Conservation (phyloP, 495 filamentous ascomycete species). For the Aspergillus kassunensis region DNA sequence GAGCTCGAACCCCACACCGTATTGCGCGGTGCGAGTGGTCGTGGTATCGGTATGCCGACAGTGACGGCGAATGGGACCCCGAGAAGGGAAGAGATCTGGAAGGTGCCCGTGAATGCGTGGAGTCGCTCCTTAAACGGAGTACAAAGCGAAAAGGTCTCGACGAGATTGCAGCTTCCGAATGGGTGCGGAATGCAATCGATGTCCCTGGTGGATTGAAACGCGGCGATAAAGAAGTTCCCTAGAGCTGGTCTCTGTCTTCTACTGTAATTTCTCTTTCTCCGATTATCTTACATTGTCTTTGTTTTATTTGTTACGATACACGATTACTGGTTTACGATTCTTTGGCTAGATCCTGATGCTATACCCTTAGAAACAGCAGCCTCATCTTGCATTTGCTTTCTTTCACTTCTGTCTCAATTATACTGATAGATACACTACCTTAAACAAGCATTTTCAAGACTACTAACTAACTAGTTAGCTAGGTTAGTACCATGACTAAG, state of each 20-base stretch:
- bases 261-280: slow-evolving; percentile 8
- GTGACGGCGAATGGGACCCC: slow-evolving; percentile 66
- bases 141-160: slow-evolving; percentile 68
- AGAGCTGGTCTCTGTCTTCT: slow-evolving; percentile 36
- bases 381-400: not conserved
- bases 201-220: slow-evolving; percentile 67
- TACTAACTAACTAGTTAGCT: no score
- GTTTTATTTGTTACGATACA: slow-evolving; percentile 13
- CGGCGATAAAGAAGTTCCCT: slow-evolving; percentile 60
- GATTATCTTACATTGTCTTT: slow-evolving; percentile 7
- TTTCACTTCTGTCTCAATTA: no score
- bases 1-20: slow-evolving; percentile 78
- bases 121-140: slow-evolving; percentile 75
- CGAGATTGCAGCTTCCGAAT: slow-evolving; percentile 65
- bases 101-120: slow-evolving; percentile 75
- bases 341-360: not conserved
- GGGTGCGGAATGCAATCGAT: slow-evolving; percentile 70
- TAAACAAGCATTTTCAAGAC: no score
- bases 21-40: slow-evolving; percentile 93
- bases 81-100: slow-evolving; percentile 58
- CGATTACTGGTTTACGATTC: slow-evolving; percentile 2
- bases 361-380: slow-evolving; percentile 2
- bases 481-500: no score
- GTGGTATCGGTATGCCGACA: slow-evolving; percentile 78
- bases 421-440: no score